Percentiles rank a stretch among this genome's conserved stretches.
phyloP scores from a whole-genome alignment of 805 yeast species.

The Starmera dryadoides region DNA sequence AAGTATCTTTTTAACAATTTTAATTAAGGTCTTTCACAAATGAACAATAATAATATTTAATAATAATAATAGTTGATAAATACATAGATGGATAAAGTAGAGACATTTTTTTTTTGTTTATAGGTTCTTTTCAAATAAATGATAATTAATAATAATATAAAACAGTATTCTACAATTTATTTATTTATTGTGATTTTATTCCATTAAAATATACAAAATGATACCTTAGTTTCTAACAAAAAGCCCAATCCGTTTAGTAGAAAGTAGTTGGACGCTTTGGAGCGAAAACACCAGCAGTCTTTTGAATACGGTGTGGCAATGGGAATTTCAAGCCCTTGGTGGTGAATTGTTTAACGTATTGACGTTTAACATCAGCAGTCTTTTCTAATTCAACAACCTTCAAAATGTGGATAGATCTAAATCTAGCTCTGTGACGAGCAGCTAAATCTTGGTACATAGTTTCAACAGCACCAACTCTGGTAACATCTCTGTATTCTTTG shows the following conservation, averaged over 20 bases:
- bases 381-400: conserved; percentile 98
- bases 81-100: too few species aligned
- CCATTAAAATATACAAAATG: conserved; percentile 6
- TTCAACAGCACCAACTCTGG: conserved; percentile 99
- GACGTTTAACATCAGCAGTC: conserved; percentile 98
- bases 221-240: neutral
- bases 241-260: conserved; percentile 53
- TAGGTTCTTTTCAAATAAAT: too few species aligned
- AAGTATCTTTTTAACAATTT: conserved; percentile 50
- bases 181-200: neutral
- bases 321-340: conserved; percentile 97
- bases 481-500: conserved; percentile 99
- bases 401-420: conserved; percentile 98
- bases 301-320: conserved; percentile 98
- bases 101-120: too few species aligned
- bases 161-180: neutral
- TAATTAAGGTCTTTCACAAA: conserved; percentile 30
- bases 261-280: conserved; percentile 94
- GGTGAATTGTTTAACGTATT: conserved; percentile 96
- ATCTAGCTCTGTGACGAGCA: conserved; percentile 99
- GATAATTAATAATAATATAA: neutral
- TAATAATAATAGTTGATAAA: too few species aligned
- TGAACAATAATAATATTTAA: neutral
- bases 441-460: conserved; percentile 99
- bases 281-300: conserved; percentile 81